Conservation (phyloP, 345 rosid species). For the Brassica napus region Da-Ae NC_063451.1:23885001-23885500, state of each 20-base stretch:
- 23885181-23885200: constrained; percentile 42
- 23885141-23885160: constrained; percentile 32
- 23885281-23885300: no score
- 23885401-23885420: constrained; percentile 54
- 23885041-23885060: no score
- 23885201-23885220: no score
- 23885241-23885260: no score
- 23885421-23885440: constrained; percentile 46
- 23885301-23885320: no score
- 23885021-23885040: constrained; percentile 17
- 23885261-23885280: no score
- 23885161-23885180: constrained; percentile 32
- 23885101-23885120: background rate
- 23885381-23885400: constrained; percentile 63
- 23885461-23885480: constrained; percentile 6
- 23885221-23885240: no score
- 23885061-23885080: no score
- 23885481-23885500: background rate
- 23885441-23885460: background rate
- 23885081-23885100: background rate
- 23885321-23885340: no score
- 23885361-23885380: no score
- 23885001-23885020: constrained; percentile 57
- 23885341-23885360: no score
- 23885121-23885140: background rate